Evolutionary conservation across 176 grass and related monocot genomes (phyloP), one percentile per base, ranked within the genome.

Genomic region (Areca catechu): DNA sequence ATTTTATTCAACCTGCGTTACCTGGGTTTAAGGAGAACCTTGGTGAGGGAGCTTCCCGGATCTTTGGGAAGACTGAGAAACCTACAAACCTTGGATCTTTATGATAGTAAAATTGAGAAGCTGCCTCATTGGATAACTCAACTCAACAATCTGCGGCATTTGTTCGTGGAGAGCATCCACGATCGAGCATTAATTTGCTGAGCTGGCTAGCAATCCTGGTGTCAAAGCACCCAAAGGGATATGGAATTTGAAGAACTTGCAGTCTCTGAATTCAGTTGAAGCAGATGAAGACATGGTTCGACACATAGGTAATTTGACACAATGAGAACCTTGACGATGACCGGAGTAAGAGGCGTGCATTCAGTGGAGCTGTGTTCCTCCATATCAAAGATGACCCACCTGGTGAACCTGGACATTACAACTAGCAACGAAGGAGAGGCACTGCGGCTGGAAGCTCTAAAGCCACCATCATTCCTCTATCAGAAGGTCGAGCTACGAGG

Each of bases 231-330:
- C 55, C 0, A 58, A 50, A 21, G 37, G 51, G 4, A 19, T 75
- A 17, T 67, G 24, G 5, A 51, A 14, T 15, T 22, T 75, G 1
- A 65, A 58, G 28, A 24, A 75, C 20, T 27, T 75, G 5, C 62
- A 75, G 16, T 59, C 62, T 30, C 52, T 75, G 9, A 1, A 66
- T 15, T 27, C 16, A 1, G 23, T 75, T 24, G 14, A 75, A 66
- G 72, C 72, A 54, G 63, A 18, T 22, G 22, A 47, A 22, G 55
- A 67, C 1, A 24, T 65, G 48, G 51, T 49, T 0, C 27, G 5
- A 0, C 51, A 67, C 1, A 18, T 75, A 0, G 29, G 12, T 0
- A 51, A 58, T 5, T 20, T 75, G 24, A 67, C 30, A 14, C 28
- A 75, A 24, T 75, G 5, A 49, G 51, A 7, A 34, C 16, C 0